Percentiles rank a stretch among this genome's conserved stretches.
Conservation (phyloP, 2,329 filamentous ascomycete species). For the Lecanoromycetidae sp. region DNA sequence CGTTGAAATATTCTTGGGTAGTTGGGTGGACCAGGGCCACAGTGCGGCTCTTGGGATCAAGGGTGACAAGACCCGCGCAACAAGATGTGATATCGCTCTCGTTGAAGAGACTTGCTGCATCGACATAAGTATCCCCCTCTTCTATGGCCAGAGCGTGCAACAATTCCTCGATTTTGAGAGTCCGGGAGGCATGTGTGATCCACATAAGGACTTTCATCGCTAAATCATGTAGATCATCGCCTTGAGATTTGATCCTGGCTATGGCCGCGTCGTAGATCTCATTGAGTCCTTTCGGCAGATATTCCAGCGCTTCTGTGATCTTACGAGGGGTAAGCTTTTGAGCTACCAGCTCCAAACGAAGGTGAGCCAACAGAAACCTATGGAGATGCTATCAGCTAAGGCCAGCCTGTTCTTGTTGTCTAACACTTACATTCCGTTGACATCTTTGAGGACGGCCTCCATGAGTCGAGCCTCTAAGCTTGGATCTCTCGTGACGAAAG, state of each 20-base stretch:
- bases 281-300: slow-evolving; percentile 1
- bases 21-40: slow-evolving; percentile 38
- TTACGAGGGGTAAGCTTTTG: not conserved
- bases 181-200: slow-evolving; percentile 3
- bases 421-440: too few relatives aligned
- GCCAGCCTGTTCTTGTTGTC: too few relatives aligned
- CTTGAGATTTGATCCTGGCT: slow-evolving; percentile 1
- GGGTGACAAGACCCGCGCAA: slow-evolving; percentile 33
- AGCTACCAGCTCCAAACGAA: not conserved
- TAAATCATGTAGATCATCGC: not conserved
- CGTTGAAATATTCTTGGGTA: slow-evolving; percentile 34
- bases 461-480: too few relatives aligned
- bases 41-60: slow-evolving; percentile 30
- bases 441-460: too few relatives aligned
- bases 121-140: not conserved
- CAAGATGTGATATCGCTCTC: slow-evolving; percentile 24
- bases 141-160: slow-evolving; percentile 1
- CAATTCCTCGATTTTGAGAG: not conserved
- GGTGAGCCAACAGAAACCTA: slow-evolving; percentile 5
- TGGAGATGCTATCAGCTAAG: too few relatives aligned
- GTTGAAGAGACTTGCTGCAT: not conserved
- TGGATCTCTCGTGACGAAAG: too few relatives aligned
- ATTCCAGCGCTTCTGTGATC: not conserved
- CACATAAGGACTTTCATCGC: not conserved
- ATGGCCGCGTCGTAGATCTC: slow-evolving; percentile 8